Conservation (phyloP, 257 asterid species). For the Scutellaria baicalensis region DNA sequence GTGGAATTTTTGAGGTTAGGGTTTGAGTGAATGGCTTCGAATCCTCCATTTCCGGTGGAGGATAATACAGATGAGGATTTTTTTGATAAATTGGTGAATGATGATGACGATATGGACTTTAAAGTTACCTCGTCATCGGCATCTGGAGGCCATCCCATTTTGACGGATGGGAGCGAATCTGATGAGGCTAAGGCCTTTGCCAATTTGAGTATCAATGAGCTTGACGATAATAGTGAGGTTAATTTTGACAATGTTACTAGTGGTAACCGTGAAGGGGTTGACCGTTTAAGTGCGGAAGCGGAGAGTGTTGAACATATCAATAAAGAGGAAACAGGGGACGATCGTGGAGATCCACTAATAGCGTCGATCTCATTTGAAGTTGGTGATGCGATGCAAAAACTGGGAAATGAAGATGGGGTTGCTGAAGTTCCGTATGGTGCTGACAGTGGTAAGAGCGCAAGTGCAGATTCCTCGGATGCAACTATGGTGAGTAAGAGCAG, state of each 20-base stretch:
- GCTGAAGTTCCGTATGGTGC: slow-evolving; percentile 27
- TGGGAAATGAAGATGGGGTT: slow-evolving; percentile 27
- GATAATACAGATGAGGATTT: slow-evolving; percentile 95
- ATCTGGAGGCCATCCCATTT: slow-evolving; percentile 14
- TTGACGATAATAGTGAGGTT: slow-evolving; percentile 24
- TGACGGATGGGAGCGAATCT: slow-evolving; percentile 45
- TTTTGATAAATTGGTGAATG: slow-evolving; percentile 86
- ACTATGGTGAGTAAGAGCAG: slow-evolving; percentile 11
- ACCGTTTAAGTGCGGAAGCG: slow-evolving; percentile 10
- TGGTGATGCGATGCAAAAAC: slow-evolving; percentile 18
- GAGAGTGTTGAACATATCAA: slow-evolving; percentile 17
- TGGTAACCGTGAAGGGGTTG: slow-evolving; percentile 11
- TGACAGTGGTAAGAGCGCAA: slow-evolving; percentile 20
- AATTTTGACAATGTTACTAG: slow-evolving; percentile 13
- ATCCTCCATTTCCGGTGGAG: slow-evolving; percentile 95
- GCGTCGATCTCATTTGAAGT: slow-evolving; percentile 36
- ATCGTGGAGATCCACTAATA: slow-evolving; percentile 19
- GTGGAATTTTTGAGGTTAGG: slow-evolving; percentile 21
- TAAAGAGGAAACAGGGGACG: slow-evolving; percentile 25
- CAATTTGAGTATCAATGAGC: slow-evolving; percentile 53
- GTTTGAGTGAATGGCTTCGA: slow-evolving; percentile 70
- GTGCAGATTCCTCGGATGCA: slow-evolving; percentile 20
- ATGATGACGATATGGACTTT: slow-evolving; percentile 53
- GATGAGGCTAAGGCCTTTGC: slow-evolving; percentile 74
- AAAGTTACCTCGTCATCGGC: slow-evolving; percentile 33